Percentiles rank a stretch among this genome's conserved stretches.
phyloP scores from a whole-genome alignment of 257 asterid species.

The Craterostigma plantagineum region DNA sequence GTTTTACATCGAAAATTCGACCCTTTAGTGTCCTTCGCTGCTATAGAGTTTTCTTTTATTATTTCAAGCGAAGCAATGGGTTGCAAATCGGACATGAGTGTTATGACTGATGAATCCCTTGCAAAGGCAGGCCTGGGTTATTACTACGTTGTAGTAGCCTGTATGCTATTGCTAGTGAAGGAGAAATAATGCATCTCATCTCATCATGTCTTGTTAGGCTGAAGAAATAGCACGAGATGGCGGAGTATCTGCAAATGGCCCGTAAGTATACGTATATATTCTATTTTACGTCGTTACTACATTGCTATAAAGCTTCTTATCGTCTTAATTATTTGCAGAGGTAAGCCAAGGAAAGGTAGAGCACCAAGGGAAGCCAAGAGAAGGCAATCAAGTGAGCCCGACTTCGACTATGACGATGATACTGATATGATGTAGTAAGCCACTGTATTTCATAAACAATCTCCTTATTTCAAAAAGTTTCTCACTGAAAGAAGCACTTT shows the following conservation, averaged over 20 bases:
- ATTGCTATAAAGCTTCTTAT: too few relatives aligned
- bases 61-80: too few relatives aligned
- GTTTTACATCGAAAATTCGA: too few relatives aligned
- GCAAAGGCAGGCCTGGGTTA: too few relatives aligned
- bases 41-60: too few relatives aligned
- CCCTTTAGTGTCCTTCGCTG: too few relatives aligned
- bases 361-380: conserved; percentile 89
- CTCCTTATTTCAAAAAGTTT: too few relatives aligned
- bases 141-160: too few relatives aligned
- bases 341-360: conserved; percentile 82
- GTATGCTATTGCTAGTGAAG: background rate
- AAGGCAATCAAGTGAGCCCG: conserved; percentile 82
- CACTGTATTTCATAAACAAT: too few relatives aligned
- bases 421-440: conserved; percentile 52
- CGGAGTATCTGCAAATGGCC: conserved; percentile 58
- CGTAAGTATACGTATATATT: conserved; percentile 35
- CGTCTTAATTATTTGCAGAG: conserved; percentile 23
- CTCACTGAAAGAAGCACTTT: too few relatives aligned
- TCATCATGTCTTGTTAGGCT: conserved; percentile 31
- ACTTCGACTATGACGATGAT: conserved; percentile 87
- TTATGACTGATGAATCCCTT: too few relatives aligned
- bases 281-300: background rate
- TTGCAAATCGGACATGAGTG: too few relatives aligned
- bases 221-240: conserved; percentile 90
- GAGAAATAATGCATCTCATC: background rate